Base-by-base conservation (phyloP, 441 rosid species). In the Mallotus repandus region DNA sequence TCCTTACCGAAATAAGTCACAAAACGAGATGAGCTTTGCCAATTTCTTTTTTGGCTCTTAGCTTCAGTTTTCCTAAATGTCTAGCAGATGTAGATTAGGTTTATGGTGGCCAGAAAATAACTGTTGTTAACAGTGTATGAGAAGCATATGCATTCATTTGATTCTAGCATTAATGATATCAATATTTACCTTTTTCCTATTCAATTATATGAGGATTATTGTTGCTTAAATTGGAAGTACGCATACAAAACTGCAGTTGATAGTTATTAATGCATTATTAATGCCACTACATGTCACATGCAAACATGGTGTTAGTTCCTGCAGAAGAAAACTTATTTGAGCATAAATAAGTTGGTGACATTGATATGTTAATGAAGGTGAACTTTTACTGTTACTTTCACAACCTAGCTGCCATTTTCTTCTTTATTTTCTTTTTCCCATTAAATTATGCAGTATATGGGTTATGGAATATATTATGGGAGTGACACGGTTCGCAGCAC, bases 341-440 rank as follows among this genome's bases (percentile, higher is more conserved):
- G 49, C 49, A 2, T 45, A 43, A 43, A 9, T 52, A 56, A n/a
- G 9, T 54, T 19, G 21, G 32, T 22, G 64, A 29, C 9, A n/a
- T 45, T 14, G 29, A 29, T 73, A 38, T 48, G 59, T 16, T 49
- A 64, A 59, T 73, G 45, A 50, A 49, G 72, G 66, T 59, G 71
- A 52, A 49, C n/a, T 10, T 59, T 50, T 41, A 67, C 6, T 48
- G 52, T 58, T 29, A 74, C 58, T 35, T 74, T 14, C 9, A 0
- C 43, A 50, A 9, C 52, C 9, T 38, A 32, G 48, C 46, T 35
- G 43, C 22, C 21, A 15, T 15, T n/a, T 55, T 8, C 41, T 38
- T 38, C 7, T 38, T 38, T 38, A 38, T 6, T 38, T 38, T 38
- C 41, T 38, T 38, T 29, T 38, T 38, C 41, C 41, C 41, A 38